phyloP scores from a whole-genome alignment of 2,329 filamentous ascomycete genomes.

The Allantophomopsis cytisporea region DNA sequence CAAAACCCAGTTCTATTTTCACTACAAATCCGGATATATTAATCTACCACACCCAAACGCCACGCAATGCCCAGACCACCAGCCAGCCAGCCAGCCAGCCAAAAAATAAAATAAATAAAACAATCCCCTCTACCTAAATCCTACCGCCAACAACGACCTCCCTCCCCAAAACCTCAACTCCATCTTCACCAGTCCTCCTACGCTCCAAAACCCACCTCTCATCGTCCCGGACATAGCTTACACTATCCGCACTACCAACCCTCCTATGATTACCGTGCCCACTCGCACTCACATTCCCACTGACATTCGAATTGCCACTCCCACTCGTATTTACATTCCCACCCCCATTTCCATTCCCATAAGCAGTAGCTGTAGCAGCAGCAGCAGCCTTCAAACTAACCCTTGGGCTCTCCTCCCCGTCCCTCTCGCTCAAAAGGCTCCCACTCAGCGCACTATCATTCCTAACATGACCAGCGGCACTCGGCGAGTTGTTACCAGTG shows the following conservation, averaged over 20 bases:
- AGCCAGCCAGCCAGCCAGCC: too few species aligned
- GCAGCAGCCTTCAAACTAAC: conserved; percentile 2
- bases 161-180: conserved; percentile 49
- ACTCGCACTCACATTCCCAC: background rate
- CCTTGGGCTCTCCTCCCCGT: conserved; percentile 12
- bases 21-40: too few species aligned
- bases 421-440: conserved; percentile 5
- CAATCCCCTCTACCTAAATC: conserved; percentile 6
- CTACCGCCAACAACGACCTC: conserved; percentile 43
- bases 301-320: background rate
- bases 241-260: conserved; percentile 49
- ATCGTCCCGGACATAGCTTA: conserved; percentile 51
- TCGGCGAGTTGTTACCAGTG: conserved; percentile 9
- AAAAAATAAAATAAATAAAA: too few species aligned
- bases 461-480: conserved; percentile 6
- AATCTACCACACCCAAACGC: too few species aligned
- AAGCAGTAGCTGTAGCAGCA: background rate
- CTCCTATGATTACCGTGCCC: conserved; percentile 23
- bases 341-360: background rate
- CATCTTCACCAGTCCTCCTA: conserved; percentile 49
- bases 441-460: conserved; percentile 20
- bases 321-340: background rate
- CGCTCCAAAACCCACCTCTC: conserved; percentile 59
- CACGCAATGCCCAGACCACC: too few species aligned
- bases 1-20: too few species aligned